These are phyloP conservation scores for Chaetomium sp. DNA, from an alignment of 2,329 filamentous ascomycete genomes.

Conservation along the genomic window DNA sequence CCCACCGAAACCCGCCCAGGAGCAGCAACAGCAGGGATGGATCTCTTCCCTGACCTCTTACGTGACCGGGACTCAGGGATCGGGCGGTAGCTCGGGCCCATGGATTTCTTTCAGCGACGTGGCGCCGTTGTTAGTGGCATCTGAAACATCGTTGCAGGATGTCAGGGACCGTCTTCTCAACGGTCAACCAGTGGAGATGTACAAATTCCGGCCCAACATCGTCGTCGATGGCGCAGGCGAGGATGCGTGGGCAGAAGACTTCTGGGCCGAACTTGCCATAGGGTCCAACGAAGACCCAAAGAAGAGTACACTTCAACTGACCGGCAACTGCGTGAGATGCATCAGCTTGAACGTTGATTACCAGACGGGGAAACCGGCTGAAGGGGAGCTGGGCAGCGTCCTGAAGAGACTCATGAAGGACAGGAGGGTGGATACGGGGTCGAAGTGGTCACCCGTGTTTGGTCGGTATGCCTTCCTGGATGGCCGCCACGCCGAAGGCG, in stretches of 20 bases:
- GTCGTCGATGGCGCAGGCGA: slow-evolving; percentile 62
- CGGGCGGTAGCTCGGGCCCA: slow-evolving; percentile 41
- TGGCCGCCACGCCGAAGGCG: slow-evolving; percentile 16
- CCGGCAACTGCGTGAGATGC: slow-evolving; percentile 71
- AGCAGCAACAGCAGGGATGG: slow-evolving; percentile 24
- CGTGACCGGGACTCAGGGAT: slow-evolving; percentile 28
- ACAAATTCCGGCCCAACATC: slow-evolving; percentile 73
- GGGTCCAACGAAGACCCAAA: slow-evolving; percentile 8
- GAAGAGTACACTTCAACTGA: slow-evolving; percentile 55
- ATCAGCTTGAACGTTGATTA: slow-evolving; percentile 73
- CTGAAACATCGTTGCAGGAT: slow-evolving; percentile 67
- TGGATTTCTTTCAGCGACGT: slow-evolving; percentile 73
- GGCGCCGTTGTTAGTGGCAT: slow-evolving; percentile 74
- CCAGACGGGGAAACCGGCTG: slow-evolving; percentile 59
- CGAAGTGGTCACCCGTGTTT: slow-evolving; percentile 70
- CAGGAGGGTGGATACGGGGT: slow-evolving; percentile 68
- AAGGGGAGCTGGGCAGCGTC: slow-evolving; percentile 60
- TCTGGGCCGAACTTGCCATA: slow-evolving; percentile 65
- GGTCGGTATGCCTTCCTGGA: slow-evolving; percentile 69
- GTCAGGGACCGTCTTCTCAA: slow-evolving; percentile 60
- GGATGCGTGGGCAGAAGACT: slow-evolving; percentile 66
- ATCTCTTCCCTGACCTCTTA: slow-evolving; percentile 26
- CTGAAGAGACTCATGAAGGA: slow-evolving; percentile 72
- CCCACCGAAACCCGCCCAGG: slow-evolving; percentile 37
- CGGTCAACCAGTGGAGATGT: slow-evolving; percentile 59